A percentile compares a stretch with the other conserved stretches of the same genome.
Evolutionary conservation across 2,329 filamentous ascomycete genomes (phyloP).

Genomic region (Curvularia spicifera): DNA sequence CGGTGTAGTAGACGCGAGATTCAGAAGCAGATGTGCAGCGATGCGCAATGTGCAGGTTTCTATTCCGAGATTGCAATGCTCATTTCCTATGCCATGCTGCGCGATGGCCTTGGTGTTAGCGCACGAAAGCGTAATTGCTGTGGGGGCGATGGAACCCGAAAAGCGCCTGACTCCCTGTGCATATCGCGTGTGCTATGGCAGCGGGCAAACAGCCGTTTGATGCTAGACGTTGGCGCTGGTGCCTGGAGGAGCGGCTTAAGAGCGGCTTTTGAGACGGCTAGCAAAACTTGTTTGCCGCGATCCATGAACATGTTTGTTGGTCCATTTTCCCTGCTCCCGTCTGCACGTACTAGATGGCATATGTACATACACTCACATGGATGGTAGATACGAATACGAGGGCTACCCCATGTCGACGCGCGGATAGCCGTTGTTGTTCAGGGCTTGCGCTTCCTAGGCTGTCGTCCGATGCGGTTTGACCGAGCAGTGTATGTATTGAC

Average conservation of each 20-base stretch:
- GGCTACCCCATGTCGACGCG: constrained; percentile 1
- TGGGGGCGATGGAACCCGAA: constrained; percentile 4
- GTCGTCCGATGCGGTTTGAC: not conserved
- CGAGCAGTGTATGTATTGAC: not conserved
- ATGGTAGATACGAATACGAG: constrained; percentile 11
- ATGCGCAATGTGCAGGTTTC: constrained; percentile 17
- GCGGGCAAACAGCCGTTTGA: constrained; percentile 7
- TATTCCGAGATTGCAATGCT: constrained; percentile 19
- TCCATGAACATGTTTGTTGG: not conserved
- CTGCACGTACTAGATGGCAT: not conserved
- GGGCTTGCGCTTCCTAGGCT: not conserved
- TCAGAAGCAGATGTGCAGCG: constrained; percentile 9
- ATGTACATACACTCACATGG: not conserved
- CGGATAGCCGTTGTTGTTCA: constrained; percentile 1
- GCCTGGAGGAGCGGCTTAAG: not conserved
- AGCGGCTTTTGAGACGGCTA: not conserved
- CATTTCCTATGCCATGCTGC: constrained; percentile 16
- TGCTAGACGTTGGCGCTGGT: not conserved
- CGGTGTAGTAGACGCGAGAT: constrained; percentile 1
- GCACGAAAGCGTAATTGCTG: constrained; percentile 5
- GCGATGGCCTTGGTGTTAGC: constrained; percentile 11
- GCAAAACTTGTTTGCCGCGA: not conserved
- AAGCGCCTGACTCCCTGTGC: constrained; percentile 3
- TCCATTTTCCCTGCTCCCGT: not conserved
- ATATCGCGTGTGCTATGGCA: not conserved